Evolutionary conservation across 768 basidiomycete species (phyloP).

Genomic region (Lactarius hatsudake): DNA sequence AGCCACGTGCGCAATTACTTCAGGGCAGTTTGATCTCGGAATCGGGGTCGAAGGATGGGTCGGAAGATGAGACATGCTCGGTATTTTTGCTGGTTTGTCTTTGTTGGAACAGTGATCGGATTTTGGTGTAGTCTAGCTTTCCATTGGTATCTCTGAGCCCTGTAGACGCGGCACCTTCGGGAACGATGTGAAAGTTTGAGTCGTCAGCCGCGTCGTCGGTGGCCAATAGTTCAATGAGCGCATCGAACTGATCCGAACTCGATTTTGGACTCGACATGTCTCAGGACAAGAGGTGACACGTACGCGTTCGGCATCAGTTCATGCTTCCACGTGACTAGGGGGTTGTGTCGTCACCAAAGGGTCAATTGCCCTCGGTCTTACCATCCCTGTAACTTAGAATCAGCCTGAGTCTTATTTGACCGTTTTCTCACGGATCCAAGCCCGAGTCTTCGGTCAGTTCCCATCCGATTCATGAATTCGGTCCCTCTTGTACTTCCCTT

Average conservation of each 20-base stretch:
- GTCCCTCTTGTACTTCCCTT: conserved; percentile 22
- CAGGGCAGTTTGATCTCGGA: conserved; percentile 4
- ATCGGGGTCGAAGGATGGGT: background rate
- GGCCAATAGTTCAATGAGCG: conserved; percentile 28
- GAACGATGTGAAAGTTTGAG: conserved; percentile 15
- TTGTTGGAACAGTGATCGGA: conserved; percentile 23
- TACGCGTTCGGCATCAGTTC: background rate
- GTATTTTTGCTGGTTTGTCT: background rate
- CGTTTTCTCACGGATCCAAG: conserved; percentile 1
- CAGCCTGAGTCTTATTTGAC: background rate
- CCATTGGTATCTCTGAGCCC: conserved; percentile 23
- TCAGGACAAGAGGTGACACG: background rate
- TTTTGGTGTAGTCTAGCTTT: conserved; percentile 27
- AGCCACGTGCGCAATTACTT: conserved; percentile 1
- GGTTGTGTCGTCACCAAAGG: background rate
- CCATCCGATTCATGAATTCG: conserved; percentile 12
- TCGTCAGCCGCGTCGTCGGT: conserved; percentile 23
- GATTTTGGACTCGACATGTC: conserved; percentile 3
- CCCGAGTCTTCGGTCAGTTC: too few species aligned
- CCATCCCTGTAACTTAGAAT: background rate
- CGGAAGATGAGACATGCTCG: background rate
- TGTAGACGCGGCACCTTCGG: conserved; percentile 10
- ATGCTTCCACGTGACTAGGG: background rate
- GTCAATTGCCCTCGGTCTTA: too few species aligned
- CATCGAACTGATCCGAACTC: conserved; percentile 24